These are phyloP conservation scores for Heracleum sosnowskyi DNA, from an alignment of 129 eudicot genomes.

Conservation along the genomic window DNA sequence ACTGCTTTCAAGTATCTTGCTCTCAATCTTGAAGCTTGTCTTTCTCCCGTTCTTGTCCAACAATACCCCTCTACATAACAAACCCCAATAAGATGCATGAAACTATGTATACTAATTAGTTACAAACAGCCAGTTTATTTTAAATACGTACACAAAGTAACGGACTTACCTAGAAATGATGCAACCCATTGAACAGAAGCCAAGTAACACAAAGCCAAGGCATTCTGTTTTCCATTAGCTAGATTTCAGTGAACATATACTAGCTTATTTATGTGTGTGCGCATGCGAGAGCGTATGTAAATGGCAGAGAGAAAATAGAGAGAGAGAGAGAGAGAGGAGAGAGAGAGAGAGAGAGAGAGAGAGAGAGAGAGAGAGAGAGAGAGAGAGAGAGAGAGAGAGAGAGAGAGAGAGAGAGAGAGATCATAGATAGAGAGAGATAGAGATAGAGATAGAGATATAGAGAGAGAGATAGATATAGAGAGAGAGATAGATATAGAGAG, in stretches of 20 bases:
- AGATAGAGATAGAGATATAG: not conserved
- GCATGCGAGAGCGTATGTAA: too few species aligned
- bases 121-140: not conserved
- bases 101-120: not conserved
- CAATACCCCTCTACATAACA: slow-evolving; percentile 46
- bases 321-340: too few species aligned
- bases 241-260: not conserved
- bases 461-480: not conserved
- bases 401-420: not conserved
- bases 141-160: not conserved
- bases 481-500: not conserved
- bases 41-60: slow-evolving; percentile 66
- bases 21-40: slow-evolving; percentile 51
- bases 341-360: too few species aligned
- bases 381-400: not conserved
- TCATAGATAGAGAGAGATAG: not conserved
- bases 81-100: not conserved
- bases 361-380: too few species aligned
- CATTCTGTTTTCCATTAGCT: slow-evolving; percentile 34
- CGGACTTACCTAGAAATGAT: slow-evolving; percentile 53
- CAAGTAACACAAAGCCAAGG: slow-evolving; percentile 46
- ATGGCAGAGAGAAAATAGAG: too few species aligned
- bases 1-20: slow-evolving; percentile 59
- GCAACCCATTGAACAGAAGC: slow-evolving; percentile 54
- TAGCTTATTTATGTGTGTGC: not conserved